Evolutionary conservation across 495 filamentous ascomycete species (phyloP).

Genomic region (Neurospora cerealis): DNA sequence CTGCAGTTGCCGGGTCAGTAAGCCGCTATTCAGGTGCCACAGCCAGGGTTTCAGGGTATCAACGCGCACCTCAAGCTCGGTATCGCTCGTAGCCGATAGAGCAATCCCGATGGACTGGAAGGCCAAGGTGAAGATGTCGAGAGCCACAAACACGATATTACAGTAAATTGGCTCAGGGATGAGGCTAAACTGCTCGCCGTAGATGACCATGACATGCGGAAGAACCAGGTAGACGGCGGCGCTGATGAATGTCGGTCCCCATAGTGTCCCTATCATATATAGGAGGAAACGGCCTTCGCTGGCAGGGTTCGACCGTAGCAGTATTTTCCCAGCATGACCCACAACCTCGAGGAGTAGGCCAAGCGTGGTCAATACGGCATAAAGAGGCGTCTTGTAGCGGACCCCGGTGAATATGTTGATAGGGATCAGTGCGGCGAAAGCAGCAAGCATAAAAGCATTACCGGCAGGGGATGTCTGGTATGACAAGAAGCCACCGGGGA

Average conservation of each 20-base stretch:
- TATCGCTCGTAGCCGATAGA: slow-evolving; percentile 8
- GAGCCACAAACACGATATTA: slow-evolving; percentile 17
- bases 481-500: slow-evolving; percentile 16
- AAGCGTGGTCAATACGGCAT: slow-evolving; percentile 19
- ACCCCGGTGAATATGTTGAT: slow-evolving; percentile 26
- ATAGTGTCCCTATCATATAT: slow-evolving; percentile 29
- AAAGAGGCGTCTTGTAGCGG: slow-evolving; percentile 25
- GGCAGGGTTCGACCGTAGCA: slow-evolving; percentile 20
- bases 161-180: slow-evolving; percentile 23
- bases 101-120: slow-evolving; percentile 28
- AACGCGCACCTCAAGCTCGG: slow-evolving; percentile 10
- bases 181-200: slow-evolving; percentile 25
- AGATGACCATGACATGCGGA: slow-evolving; percentile 29
- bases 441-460: slow-evolving; percentile 26
- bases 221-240: slow-evolving; percentile 25
- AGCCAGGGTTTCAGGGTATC: not conserved
- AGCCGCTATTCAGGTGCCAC: not conserved
- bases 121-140: slow-evolving; percentile 23
- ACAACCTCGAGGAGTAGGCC: slow-evolving; percentile 29
- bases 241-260: slow-evolving; percentile 29
- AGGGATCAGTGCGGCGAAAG: slow-evolving; percentile 29
- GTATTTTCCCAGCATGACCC: slow-evolving; percentile 30
- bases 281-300: slow-evolving; percentile 20
- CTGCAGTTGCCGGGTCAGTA: slow-evolving; percentile 13
- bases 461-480: slow-evolving; percentile 21